Conservation (phyloP, 78 protist species). For the Bigelowiella natans region DNA sequence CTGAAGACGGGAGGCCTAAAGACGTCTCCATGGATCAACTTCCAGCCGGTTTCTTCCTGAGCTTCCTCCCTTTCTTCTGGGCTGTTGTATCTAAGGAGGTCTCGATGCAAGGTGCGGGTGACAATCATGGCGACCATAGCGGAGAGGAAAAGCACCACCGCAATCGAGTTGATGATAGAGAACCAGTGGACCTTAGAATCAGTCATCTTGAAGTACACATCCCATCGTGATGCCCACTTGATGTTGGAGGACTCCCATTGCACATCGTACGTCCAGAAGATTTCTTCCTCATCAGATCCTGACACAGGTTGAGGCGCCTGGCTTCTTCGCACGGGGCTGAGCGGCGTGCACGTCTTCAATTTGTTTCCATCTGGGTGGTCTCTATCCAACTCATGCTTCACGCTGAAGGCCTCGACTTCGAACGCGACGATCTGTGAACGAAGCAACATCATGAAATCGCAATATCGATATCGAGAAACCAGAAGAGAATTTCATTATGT, state of each 20-base stretch:
- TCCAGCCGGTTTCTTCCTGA: conserved; percentile 90
- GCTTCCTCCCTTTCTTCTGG: conserved; percentile 25
- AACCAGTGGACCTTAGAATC: conserved; percentile 50
- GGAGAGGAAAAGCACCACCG: conserved; percentile 73
- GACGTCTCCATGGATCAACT: conserved; percentile 72
- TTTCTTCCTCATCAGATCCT: neutral
- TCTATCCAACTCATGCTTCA: conserved; percentile 15
- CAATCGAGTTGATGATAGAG: conserved; percentile 83
- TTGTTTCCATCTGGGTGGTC: neutral
- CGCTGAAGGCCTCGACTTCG: conserved; percentile 42
- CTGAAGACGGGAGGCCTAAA: neutral
- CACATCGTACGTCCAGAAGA: conserved; percentile 65
- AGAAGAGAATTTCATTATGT: neutral
- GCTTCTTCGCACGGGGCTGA: neutral
- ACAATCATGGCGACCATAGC: conserved; percentile 43
- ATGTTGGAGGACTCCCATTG: conserved; percentile 38
- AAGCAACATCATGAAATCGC: no score
- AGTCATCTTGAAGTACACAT: conserved; percentile 58
- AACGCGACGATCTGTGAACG: conserved; percentile 53
- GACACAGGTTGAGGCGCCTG: neutral
- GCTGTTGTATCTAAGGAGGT: conserved; percentile 20
- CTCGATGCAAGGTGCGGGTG: conserved; percentile 66
- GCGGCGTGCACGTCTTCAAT: neutral
- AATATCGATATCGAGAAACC: neutral
- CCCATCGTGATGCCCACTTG: conserved; percentile 90